Evolutionary conservation across 192 early-diverging fungal genomes (phyloP), one percentile per base, ranked within the genome.

Genomic region (Entomortierella lignicola): DNA sequence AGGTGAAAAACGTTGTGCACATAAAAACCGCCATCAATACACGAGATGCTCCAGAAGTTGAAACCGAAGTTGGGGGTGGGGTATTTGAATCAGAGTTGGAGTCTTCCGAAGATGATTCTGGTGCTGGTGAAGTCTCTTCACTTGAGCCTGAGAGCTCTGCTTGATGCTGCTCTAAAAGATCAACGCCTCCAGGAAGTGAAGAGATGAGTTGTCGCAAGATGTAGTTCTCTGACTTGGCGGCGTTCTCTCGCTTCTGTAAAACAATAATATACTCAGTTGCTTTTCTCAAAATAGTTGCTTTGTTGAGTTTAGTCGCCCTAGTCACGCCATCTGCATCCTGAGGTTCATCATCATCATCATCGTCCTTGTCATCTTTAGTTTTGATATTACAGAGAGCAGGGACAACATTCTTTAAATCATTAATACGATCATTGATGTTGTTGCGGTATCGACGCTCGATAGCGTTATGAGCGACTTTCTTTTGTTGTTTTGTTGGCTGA

Each of bases 391-490:
- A 83, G 11, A 98, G 84, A 1, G 95, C 94, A 3, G 97, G 97
- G 17, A 98, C 94, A 0, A 92, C 89, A 60, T 90, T 88, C 60
- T 92, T 92, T 15, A 98, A 85, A 44, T 97, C 95, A 42, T 89
- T 83, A 47, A 98, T 97, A 25, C 97, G 89, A 67, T 97, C 94
- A 85, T 98, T 98, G 75, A 98, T 95, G 85, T 98, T 98, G 83
- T 97, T 97, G 59, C 97, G 89, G 81, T 98, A 98, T 50, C 94
- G 88, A 30, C 92, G 89, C 80, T 98, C 97, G 32, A 98, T 97
- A 2, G 95, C 96, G 65, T 97, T 98, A 80, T 98, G 97, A 2
- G 96, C 94, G 17, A 94, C 92, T 75, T 96, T 97, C 74, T 95
- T 95, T 63, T 92, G 89, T 56, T 90, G 84, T 41, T 88, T 85